Base-by-base conservation (phyloP, 371 early-diverging fungal genomes). In the Coemansia sp. region DNA sequence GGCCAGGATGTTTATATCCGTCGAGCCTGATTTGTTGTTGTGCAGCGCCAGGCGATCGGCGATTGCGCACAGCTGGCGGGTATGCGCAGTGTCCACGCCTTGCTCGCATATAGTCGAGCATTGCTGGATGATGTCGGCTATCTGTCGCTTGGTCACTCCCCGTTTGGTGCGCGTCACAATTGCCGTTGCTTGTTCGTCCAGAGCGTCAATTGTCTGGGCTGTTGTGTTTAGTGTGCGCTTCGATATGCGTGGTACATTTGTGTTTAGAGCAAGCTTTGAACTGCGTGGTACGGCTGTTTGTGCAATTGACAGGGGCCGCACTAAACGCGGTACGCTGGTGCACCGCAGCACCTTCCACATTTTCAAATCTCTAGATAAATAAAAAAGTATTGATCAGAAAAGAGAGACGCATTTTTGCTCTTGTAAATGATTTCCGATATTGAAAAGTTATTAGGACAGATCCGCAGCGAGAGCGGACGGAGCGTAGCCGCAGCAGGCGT, bases 361-460 rank as follows among this genome's bases (percentile, higher is more conserved):
- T n/a, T 7, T 20, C 16, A 42, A 57, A 26, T 8, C n/a, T 8
- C n/a, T 57, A 33, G n/a, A 18, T 18, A 48, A 18, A 18, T n/a
- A n/a, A 48, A 48, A 18, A 44, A 44, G n/a, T 33, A 33, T 33
- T 33, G 4, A 18, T 2, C 9, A 30, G 57, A 42, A 28, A 39
- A 37, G 23, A 61, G 14, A 47, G 7, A 54, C 14, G 23, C n/a
- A 1, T 61, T 61, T 12, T 61, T 60, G 18, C 48, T 18, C 20
- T n/a, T 48, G 11, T 59, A n/a, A 37, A 74, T 74, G 75, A 14
- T 44, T 7, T 25, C 59, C 3, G 67, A 74, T 21, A 33, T 74
- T 21, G 72, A 71, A 23, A 52, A 54, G 25, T 55, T 74, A 16
- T 50, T 74, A 28, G 42, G 62, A 21, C 75, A 74, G 71, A 39